These are phyloP conservation scores for Sisymbrium altissimum DNA, from an alignment of 345 rosid species.

Conservation along the genomic window DNA sequence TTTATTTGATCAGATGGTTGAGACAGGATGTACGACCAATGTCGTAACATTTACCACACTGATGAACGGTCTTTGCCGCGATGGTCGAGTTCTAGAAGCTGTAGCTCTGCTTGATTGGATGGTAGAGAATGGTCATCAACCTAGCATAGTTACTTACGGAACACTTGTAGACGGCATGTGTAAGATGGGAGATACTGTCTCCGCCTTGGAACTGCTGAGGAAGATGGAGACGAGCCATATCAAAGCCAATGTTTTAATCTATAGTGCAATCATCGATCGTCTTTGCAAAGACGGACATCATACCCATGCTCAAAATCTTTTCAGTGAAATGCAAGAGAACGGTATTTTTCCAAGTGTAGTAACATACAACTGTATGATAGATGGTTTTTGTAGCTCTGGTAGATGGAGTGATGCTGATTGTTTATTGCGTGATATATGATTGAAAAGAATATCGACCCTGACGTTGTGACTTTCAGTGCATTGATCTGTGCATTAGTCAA, in stretches of 20 bases:
- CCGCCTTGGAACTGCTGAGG: neutral
- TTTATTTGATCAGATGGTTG: neutral
- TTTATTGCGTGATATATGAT: neutral
- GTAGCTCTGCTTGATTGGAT: neutral
- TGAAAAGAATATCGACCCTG: neutral
- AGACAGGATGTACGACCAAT: neutral
- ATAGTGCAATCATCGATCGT: neutral
- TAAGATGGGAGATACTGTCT: neutral
- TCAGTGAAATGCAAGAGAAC: neutral
- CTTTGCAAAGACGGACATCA: neutral
- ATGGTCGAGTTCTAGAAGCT: neutral
- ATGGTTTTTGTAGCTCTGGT: no score
- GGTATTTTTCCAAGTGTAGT: neutral
- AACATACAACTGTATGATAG: neutral
- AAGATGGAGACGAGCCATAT: neutral
- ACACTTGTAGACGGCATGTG: neutral
- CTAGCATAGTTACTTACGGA: neutral
- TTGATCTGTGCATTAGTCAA: neutral
- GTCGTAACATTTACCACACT: neutral
- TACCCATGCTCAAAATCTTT: neutral
- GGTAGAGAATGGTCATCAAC: neutral
- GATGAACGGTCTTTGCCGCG: neutral
- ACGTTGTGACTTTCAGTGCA: neutral
- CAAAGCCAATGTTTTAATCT: neutral
- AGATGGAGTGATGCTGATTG: no score